Conservation (phyloP, 192 early-diverging fungal species). For the Chytriomyces confervae region DNA sequence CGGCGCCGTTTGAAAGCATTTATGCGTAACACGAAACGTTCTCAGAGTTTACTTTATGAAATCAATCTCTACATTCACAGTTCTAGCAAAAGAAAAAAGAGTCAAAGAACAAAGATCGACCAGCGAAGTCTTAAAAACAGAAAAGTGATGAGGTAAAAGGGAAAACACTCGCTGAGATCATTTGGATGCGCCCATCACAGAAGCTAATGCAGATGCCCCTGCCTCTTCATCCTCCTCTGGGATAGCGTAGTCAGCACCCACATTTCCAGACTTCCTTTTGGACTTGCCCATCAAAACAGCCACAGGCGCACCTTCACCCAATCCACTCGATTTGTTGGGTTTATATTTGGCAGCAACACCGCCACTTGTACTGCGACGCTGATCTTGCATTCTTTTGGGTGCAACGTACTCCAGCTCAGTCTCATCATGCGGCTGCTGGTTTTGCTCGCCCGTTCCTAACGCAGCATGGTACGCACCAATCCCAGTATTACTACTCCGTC, state of each 20-base stretch:
- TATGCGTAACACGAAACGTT: too few relatives aligned
- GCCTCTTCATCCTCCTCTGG: neutral
- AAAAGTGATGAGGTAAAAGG: too few relatives aligned
- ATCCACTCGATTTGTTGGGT: slow-evolving; percentile 10
- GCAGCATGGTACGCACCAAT: neutral
- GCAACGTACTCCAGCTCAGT: slow-evolving; percentile 24
- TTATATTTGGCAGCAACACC: neutral
- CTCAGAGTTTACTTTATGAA: too few relatives aligned
- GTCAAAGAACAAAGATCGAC: too few relatives aligned
- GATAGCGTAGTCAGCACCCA: neutral
- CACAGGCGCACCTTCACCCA: slow-evolving; percentile 18
- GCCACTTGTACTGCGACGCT: neutral
- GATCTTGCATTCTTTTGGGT: neutral
- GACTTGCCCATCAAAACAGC: neutral
- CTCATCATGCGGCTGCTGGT: neutral
- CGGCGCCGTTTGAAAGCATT: too few relatives aligned
- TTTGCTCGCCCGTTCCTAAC: neutral
- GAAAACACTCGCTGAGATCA: neutral
- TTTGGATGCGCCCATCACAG: slow-evolving; percentile 21
- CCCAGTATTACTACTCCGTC: slow-evolving; percentile 23
- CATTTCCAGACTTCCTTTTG: neutral
- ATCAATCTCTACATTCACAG: too few relatives aligned
- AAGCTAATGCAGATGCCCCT: slow-evolving; percentile 24
- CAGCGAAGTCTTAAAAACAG: too few relatives aligned
- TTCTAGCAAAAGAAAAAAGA: too few relatives aligned